Base-by-base conservation (phyloP, 441 rosid species). In the Adansonia grandidieri region DNA sequence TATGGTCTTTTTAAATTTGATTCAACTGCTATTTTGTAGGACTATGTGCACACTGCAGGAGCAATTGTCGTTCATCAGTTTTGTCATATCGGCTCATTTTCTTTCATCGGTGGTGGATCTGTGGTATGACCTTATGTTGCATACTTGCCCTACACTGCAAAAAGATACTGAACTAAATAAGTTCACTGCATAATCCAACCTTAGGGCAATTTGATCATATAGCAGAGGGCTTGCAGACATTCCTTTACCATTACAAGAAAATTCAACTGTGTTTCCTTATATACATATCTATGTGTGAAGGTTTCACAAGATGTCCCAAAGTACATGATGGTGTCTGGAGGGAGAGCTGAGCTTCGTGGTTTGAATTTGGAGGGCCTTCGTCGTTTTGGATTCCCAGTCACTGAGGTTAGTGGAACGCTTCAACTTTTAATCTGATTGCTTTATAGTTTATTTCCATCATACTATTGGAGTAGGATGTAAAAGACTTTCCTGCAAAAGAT, bases 231-330 rank as follows among this genome's bases (percentile, higher is more conserved):
- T 50, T 58, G 10, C 22, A 72, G 0, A 17, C 17, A 50, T 74
- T 60, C 50, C 48, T 57, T 58, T 47, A n/a, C 54, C 22, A 45
- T 75, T 42, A 24, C 40, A 7, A 45, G 10, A 20, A 51, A 56
- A 20, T 6, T 66, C 71, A n/a, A 44, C 28, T 9, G 19, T 53
- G 69, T 82, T 72, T 51, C 40, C 80, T 2, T 9, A 4, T 51
- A 71, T 71, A n/a, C 74, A 51, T 71, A 24, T 28, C 22, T 37
- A 32, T 83, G 70, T 62, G 67, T 78, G 75, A 76, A 96, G 98
- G 94, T 94, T 80, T 84, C 98, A 61, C 97, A 96, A 89, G 98
- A 96, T 85, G 97, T 96, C 60, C 98, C 97, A 58, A 94, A 81
- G 82, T 96, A 90, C 86, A 87, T 87, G 79, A 89, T 96, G 99